Percentiles rank a stretch among this genome's conserved stretches.
These are phyloP conservation scores for Steccherinum ochraceum DNA, from an alignment of 768 basidiomycete species.

Conservation along the genomic window DNA sequence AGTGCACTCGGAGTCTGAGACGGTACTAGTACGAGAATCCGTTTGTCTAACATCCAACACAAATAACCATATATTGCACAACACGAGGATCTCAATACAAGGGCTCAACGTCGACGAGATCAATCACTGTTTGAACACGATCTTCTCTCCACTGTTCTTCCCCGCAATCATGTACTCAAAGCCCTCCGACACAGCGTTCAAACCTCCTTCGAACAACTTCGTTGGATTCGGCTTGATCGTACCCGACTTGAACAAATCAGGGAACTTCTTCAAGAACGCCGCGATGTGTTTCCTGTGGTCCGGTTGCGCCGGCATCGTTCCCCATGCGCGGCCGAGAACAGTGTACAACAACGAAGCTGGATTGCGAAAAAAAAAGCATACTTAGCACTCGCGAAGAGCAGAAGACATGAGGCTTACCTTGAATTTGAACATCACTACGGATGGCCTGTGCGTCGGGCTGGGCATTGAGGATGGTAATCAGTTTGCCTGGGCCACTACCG, in stretches of 20 bases:
- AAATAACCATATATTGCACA: no score
- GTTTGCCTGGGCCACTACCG: conserved; percentile 6
- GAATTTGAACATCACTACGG: conserved; percentile 1
- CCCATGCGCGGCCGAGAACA: conserved; percentile 8
- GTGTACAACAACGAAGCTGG: conserved; percentile 17
- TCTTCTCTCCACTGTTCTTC: conserved; percentile 25
- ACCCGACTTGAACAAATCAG: conserved; percentile 14
- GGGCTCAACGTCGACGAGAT: no score
- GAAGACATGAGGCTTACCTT: neutral
- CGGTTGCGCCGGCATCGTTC: conserved; percentile 11
- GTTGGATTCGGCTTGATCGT: conserved; percentile 20
- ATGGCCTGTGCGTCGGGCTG: conserved; percentile 1
- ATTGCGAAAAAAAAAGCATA: neutral
- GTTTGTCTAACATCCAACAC: no score
- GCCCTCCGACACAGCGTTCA: conserved; percentile 18
- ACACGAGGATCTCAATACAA: no score
- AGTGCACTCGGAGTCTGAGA: no score
- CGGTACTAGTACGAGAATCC: no score
- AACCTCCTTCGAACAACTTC: conserved; percentile 19
- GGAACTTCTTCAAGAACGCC: conserved; percentile 14
- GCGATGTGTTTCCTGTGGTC: conserved; percentile 19
- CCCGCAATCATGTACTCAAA: conserved; percentile 24
- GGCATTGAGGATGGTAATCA: conserved; percentile 4
- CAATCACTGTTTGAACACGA: conserved; percentile 18
- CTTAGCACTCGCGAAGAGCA: neutral